Base-by-base conservation (phyloP, 495 filamentous ascomycete genomes). In the Hypoxylon subgilvum region DNA sequence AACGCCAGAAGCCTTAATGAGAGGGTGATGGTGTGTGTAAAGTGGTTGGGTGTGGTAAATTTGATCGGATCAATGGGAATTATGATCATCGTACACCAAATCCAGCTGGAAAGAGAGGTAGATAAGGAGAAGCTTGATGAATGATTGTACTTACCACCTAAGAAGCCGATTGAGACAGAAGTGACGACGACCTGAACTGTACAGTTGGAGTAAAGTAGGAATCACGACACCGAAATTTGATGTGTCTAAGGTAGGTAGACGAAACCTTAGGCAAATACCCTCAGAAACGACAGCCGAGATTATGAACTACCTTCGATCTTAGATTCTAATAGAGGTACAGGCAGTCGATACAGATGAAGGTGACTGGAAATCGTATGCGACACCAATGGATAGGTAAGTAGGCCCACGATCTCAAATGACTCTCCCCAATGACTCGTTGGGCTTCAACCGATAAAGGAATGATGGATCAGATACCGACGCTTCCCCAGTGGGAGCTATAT, bases 361-460 rank as follows among this genome's bases (percentile, higher is more conserved):
- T 42, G 19, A 57, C 44, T 42, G 4, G 23, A 27, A 3, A 8
- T 8, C 23, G 23, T 4, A 3, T 4, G 4, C 45, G 44, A 53
- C 23, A 40, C 27, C 39, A 9, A 54, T 43, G 49, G 35, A 39
- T 25, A 36, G 40, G 31, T 43, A 43, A 31, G 32, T 25, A 36
- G 40, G 31, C 13, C 22, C 38, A n/a, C 34, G 41, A 56, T 56
- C 17, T 31, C 55, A 44, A 44, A 27, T 2, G 7, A 18, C 19
- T 27, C 16, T 41, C 55, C n/a, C 35, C 36, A 52, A 60, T 52
- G 41, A 53, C 48, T 46, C 38, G 61, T 58, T 57, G 49, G 61
- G 54, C 52, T 47, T 48, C 59, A 57, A 63, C 39, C 27, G 28
- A 23, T 27, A 28, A 55, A 19, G 42, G 16, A 55, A 39, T 13